A percentile compares a stretch with the other conserved stretches of the same genome.
Conservation (phyloP, 2,329 filamentous ascomycete genomes). For the Samsoniella hepiali region DNA sequence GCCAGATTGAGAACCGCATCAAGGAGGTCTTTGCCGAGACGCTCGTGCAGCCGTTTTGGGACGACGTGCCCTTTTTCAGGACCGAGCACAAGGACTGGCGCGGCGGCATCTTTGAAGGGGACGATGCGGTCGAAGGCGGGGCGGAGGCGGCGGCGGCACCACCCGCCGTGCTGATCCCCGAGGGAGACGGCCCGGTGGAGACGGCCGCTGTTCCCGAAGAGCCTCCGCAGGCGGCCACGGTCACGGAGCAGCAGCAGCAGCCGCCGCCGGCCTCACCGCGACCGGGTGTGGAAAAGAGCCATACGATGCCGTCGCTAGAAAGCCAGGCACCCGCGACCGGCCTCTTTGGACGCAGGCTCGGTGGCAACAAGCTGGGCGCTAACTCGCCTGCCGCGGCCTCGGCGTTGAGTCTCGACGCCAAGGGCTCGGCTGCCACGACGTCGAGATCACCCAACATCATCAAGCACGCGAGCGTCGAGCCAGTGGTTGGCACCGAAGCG, state of each 20-base stretch:
- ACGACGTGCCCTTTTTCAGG: conserved; percentile 86
- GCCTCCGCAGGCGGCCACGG: conserved; percentile 9
- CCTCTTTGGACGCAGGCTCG: conserved; percentile 50
- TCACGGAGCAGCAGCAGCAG: conserved; percentile 25
- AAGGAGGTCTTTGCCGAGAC: conserved; percentile 92
- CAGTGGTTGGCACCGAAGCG: conserved; percentile 64
- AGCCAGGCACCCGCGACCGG: conserved; percentile 34
- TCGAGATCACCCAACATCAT: conserved; percentile 34
- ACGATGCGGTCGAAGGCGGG: conserved; percentile 41
- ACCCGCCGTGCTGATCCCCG: neutral
- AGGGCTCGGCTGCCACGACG: conserved; percentile 36
- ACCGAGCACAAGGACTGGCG: conserved; percentile 75
- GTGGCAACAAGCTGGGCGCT: conserved; percentile 34
- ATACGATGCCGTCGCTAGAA: conserved; percentile 47
- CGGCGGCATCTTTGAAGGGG: conserved; percentile 74
- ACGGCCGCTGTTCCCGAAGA: neutral
- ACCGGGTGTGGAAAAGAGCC: conserved; percentile 51
- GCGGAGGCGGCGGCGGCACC: neutral
- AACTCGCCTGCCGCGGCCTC: conserved; percentile 37
- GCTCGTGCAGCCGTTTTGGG: conserved; percentile 90
- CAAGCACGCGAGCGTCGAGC: conserved; percentile 51
- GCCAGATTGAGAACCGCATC: conserved; percentile 92
- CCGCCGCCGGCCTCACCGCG: conserved; percentile 37
- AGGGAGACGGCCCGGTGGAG: conserved; percentile 1
- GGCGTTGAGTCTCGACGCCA: conserved; percentile 48